Base-by-base conservation (phyloP, 257 asterid species). In the Leptodermis oblonga region DNA sequence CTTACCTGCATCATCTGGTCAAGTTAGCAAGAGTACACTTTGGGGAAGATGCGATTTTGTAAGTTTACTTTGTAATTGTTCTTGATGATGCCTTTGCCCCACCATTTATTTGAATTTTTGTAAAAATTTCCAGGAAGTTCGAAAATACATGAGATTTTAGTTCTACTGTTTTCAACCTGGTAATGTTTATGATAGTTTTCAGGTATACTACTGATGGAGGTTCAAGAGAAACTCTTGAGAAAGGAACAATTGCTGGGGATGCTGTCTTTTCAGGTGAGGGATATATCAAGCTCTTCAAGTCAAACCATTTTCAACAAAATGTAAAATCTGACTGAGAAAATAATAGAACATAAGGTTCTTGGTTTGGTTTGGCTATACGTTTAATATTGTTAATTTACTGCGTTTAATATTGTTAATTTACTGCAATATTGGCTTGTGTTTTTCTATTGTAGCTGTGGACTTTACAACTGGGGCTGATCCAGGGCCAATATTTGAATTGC, bases 191-290 rank as follows among this genome's bases (percentile, higher is more conserved):
- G 70, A n/a, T 70, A 77, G 72, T 66, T 76, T 83, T 73, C 84
- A 93, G 99, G 88, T 93, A 90, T 65, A 93, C 97, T 4, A 93
- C 99, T 48, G 97, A 93, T 80, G 99, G 97, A 56, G 99, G 96
- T 65, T 68, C 88, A 62, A 83, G 94, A 75, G 96, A 82, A 79
- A 82, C 70, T 74, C 96, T 93, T 25, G 78, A 82, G 80, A 93
- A 93, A 77, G 99, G 99, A 83, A 88, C 95, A 49, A 85, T 93
- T 81, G 80, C 23, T 48, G 97, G 96, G 66, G 87, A 85, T 74
- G 82, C 82, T 58, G 96, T 90, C 82, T 90, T 86, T 85, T 87
- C 99, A 81, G 97, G 99, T 87, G 56, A 61, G 52, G 41, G 61
- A 37, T 68, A 36, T 49, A 49, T 56, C n/a, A 18, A 17, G 43